phyloP scores from a whole-genome alignment of 2,329 filamentous ascomycete species.

The Fusarium xylarioides region DNA sequence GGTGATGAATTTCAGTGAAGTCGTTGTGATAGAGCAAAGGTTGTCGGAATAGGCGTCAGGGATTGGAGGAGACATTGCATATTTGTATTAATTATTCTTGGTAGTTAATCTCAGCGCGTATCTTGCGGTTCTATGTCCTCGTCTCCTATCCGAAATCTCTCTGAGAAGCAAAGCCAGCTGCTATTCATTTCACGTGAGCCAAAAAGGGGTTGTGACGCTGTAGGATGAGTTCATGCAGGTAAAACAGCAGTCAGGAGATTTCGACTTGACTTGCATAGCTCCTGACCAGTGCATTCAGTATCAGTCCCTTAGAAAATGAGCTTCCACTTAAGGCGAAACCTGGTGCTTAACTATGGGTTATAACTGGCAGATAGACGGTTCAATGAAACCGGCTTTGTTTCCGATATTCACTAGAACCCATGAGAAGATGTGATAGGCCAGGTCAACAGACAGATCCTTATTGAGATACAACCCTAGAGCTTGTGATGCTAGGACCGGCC shows the following conservation, averaged over 20 bases:
- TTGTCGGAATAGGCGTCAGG: background rate
- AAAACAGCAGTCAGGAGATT: background rate
- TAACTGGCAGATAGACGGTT: background rate
- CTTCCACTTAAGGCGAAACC: background rate
- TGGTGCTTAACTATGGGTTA: accelerated
- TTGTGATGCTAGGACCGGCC: background rate
- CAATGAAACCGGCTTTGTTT: background rate
- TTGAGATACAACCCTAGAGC: background rate
- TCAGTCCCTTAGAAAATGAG: background rate
- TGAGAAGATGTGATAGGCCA: background rate
- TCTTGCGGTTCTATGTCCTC: background rate
- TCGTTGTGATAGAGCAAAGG: background rate
- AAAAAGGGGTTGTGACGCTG: background rate
- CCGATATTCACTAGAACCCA: background rate
- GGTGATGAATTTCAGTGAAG: background rate
- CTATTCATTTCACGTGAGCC: constrained; percentile 3
- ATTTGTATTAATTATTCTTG: constrained; percentile 6
- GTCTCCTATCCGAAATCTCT: background rate
- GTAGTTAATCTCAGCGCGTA: too few relatives aligned
- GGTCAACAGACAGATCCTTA: background rate
- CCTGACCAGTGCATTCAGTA: background rate
- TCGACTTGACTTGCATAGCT: background rate
- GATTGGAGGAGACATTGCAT: background rate
- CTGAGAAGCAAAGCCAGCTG: background rate
- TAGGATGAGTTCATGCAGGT: background rate